A percentile compares a stretch with the other conserved stretches of the same genome.
Evolutionary conservation across 331 rosid species (phyloP).

Genomic region (Pyracantha coccinea): DNA sequence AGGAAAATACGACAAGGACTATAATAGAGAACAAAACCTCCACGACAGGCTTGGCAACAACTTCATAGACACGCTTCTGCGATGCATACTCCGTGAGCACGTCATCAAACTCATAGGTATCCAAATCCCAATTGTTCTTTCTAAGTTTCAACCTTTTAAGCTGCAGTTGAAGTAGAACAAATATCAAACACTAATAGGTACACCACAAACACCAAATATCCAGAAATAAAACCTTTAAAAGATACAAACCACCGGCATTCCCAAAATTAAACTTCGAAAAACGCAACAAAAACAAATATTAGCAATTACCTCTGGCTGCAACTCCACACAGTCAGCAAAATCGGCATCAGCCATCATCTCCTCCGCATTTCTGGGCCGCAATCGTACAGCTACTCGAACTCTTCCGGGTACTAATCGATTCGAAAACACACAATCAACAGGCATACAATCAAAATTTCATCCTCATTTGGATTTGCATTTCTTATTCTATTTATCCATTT

Average conservation of each 20-base stretch:
- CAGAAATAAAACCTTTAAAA: background rate
- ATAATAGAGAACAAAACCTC: constrained; percentile 50
- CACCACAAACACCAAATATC: background rate
- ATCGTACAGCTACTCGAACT: constrained; percentile 93
- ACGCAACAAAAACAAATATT: background rate
- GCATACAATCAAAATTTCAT: background rate
- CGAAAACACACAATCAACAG: background rate
- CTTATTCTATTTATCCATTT: background rate
- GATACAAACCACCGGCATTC: constrained; percentile 1
- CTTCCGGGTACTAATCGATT: constrained; percentile 51
- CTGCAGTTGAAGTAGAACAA: constrained; percentile 34
- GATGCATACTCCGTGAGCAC: constrained; percentile 91
- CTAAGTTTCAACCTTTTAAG: constrained; percentile 92
- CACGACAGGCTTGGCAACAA: constrained; percentile 98
- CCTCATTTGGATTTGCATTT: background rate
- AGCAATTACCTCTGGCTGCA: constrained; percentile 77
- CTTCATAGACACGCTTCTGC: constrained; percentile 97
- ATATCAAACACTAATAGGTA: constrained; percentile 8
- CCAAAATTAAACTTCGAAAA: background rate
- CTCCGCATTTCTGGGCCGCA: constrained; percentile 85
- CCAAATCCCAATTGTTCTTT: constrained; percentile 93
- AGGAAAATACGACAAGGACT: background rate
- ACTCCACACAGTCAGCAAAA: constrained; percentile 92
- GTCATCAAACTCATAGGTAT: constrained; percentile 90
- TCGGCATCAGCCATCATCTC: constrained; percentile 85